These are phyloP conservation scores for Rhodomyrtus psidioides DNA, from an alignment of 441 rosid species.

Conservation along the genomic window DNA sequence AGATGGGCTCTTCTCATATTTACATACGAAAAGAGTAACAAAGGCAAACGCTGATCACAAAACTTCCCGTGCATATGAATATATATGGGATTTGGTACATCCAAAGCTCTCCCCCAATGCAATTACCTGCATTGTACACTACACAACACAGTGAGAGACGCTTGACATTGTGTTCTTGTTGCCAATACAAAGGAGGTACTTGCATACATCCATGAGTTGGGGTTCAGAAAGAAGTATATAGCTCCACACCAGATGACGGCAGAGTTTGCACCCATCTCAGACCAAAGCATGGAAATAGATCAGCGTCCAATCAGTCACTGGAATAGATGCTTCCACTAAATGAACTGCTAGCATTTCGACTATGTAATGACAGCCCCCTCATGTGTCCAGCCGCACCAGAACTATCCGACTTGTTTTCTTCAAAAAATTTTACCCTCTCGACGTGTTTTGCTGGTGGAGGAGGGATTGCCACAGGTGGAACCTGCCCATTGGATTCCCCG, in stretches of 20 bases:
- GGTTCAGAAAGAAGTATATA: not conserved
- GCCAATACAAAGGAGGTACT: not conserved
- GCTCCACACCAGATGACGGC: not conserved
- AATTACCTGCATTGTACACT: not conserved
- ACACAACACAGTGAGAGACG: not conserved
- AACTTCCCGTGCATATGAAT: not conserved
- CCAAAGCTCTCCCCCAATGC: not conserved
- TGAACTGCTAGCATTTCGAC: conserved; percentile 82
- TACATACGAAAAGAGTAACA: not conserved
- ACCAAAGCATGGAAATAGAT: not conserved
- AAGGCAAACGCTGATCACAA: not conserved
- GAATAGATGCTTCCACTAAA: conserved; percentile 74
- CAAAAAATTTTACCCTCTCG: conserved; percentile 84
- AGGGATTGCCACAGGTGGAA: conserved; percentile 57
- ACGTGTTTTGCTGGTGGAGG: conserved; percentile 92
- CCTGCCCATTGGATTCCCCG: conserved; percentile 23
- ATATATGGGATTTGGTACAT: not conserved
- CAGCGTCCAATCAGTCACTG: conserved; percentile 38
- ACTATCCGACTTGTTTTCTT: conserved; percentile 75
- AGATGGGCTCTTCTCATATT: not conserved
- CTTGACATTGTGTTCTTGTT: not conserved
- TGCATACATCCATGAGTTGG: not conserved
- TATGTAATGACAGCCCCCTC: conserved; percentile 79
- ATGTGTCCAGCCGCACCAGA: conserved; percentile 48
- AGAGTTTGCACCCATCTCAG: not conserved